These are phyloP conservation scores for Penicillium sp. DNA, from an alignment of 2,329 filamentous ascomycete species.

Conservation along the genomic window DNA sequence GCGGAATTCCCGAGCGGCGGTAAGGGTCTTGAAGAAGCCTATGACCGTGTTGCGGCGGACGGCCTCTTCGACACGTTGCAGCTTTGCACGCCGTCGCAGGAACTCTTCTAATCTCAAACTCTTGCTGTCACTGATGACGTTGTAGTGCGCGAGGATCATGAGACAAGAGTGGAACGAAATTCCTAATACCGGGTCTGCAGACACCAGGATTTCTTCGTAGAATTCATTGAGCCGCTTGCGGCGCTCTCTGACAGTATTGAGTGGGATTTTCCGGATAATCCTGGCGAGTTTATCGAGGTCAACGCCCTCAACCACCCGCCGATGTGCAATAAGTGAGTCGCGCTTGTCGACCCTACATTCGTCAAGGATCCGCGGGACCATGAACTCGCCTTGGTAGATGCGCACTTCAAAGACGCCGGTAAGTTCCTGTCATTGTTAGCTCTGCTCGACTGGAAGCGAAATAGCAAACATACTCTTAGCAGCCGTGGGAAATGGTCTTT, in stretches of 20 bases:
- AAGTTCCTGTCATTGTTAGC: slow-evolving; percentile 62
- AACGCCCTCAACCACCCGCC: slow-evolving; percentile 59
- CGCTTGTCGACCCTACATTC: slow-evolving; percentile 70
- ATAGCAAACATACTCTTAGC: slow-evolving; percentile 65
- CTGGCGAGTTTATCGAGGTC: slow-evolving; percentile 77
- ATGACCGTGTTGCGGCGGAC: slow-evolving; percentile 88
- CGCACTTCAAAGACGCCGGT: slow-evolving; percentile 97
- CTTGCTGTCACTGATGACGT: slow-evolving; percentile 97
- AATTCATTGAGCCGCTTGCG: slow-evolving; percentile 88
- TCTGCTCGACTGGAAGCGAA: slow-evolving; percentile 11
- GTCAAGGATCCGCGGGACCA: slow-evolving; percentile 83
- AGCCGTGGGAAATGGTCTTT: slow-evolving; percentile 89
- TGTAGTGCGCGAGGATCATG: slow-evolving; percentile 97
- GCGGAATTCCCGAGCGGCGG: slow-evolving; percentile 84
- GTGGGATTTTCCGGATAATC: slow-evolving; percentile 74
- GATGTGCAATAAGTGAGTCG: slow-evolving; percentile 43
- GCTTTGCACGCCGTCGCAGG: slow-evolving; percentile 81
- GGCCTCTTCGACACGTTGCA: slow-evolving; percentile 94
- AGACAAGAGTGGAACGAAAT: slow-evolving; percentile 91
- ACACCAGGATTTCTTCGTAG: slow-evolving; percentile 94
- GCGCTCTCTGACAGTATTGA: slow-evolving; percentile 73
- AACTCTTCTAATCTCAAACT: slow-evolving; percentile 94
- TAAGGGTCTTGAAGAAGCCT: slow-evolving; percentile 92
- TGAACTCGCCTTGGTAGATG: slow-evolving; percentile 90
- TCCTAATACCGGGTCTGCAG: slow-evolving; percentile 84